These are phyloP conservation scores for Fraxinus platypoda DNA, from an alignment of 305 asterid genomes.

Conservation along the genomic window DNA sequence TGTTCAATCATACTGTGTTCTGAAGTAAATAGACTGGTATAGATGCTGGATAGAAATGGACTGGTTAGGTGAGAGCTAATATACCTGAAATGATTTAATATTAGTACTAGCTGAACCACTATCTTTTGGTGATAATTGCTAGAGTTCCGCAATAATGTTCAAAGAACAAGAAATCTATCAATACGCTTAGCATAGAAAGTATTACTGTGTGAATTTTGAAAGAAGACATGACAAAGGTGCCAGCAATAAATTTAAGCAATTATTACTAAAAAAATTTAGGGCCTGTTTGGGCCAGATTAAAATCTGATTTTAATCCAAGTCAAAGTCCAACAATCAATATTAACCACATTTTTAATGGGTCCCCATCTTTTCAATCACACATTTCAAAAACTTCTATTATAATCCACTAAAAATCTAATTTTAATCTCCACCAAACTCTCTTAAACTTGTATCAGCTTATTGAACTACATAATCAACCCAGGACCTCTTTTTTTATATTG, in stretches of 20 bases:
- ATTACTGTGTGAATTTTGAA: not conserved
- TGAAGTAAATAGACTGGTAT: constrained; percentile 1
- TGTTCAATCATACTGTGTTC: constrained; percentile 4
- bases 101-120: not conserved
- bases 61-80: not conserved
- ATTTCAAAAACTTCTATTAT: too few relatives aligned
- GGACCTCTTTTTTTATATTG: not conserved
- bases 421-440: too few relatives aligned
- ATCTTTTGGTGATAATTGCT: constrained; percentile 3
- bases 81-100: not conserved
- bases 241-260: not conserved
- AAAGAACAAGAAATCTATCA: not conserved
- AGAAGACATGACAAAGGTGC: not conserved
- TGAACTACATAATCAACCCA: not conserved
- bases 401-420: too few relatives aligned
- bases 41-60: not conserved
- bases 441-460: not conserved
- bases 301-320: too few relatives aligned
- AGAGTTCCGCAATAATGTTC: not conserved
- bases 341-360: too few relatives aligned
- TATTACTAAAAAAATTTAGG: not conserved
- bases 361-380: too few relatives aligned
- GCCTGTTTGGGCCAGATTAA: too few relatives aligned
- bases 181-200: not conserved
- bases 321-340: too few relatives aligned